Percentiles rank a stretch among this genome's conserved stretches.
These are phyloP conservation scores for Suillus ampliporus DNA, from an alignment of 768 basidiomycete genomes.

Conservation along the genomic window DNA sequence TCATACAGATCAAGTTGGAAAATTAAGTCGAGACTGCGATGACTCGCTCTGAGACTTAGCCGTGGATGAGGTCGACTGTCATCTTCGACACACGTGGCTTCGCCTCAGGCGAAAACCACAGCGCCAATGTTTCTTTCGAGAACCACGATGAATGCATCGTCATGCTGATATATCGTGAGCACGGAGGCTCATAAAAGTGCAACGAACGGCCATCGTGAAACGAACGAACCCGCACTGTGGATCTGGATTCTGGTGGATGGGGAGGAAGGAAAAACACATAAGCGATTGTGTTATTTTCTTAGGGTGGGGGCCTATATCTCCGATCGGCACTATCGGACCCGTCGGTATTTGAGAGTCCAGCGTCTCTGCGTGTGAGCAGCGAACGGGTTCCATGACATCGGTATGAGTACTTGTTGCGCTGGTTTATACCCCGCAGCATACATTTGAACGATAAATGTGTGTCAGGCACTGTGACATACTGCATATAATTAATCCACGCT, in stretches of 20 bases:
- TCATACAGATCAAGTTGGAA: too few species aligned
- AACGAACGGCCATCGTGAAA: neutral
- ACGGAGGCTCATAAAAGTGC: too few species aligned
- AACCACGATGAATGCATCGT: too few species aligned
- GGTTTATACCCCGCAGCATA: neutral
- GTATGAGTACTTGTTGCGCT: neutral
- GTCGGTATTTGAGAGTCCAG: neutral
- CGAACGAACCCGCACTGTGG: neutral
- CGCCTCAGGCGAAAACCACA: neutral
- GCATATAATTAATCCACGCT: too few species aligned
- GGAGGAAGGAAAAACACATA: neutral
- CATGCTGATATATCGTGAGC: neutral
- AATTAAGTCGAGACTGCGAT: too few species aligned
- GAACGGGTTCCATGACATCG: too few species aligned
- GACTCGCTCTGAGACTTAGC: too few species aligned
- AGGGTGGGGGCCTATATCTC: neutral
- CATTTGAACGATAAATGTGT: too few species aligned
- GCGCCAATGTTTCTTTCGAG: neutral
- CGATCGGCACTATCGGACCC: neutral
- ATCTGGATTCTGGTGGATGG: neutral
- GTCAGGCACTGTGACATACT: too few species aligned
- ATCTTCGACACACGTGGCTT: neutral
- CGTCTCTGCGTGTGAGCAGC: neutral
- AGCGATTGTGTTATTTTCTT: neutral
- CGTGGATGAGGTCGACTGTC: too few species aligned